Evolutionary conservation across 371 early-diverging fungal genomes (phyloP).

Genomic region (Syncephalis plumigaleata): DNA sequence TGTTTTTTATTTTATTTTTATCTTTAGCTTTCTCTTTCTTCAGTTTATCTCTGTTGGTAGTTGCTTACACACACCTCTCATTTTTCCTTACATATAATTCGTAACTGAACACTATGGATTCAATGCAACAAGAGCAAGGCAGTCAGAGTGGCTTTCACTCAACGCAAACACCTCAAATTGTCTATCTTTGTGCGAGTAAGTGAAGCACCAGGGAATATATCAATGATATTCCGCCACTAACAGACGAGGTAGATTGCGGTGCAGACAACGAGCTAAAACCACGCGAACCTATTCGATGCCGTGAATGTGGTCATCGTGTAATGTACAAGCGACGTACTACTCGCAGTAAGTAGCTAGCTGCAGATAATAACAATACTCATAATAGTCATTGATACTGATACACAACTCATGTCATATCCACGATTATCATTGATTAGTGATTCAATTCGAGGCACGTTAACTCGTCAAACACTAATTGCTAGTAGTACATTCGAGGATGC

Average conservation of each 20-base stretch:
- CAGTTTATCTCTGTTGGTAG: too few relatives aligned
- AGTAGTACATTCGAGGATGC: too few relatives aligned
- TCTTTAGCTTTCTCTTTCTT: too few relatives aligned
- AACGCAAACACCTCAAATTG: conserved; percentile 4
- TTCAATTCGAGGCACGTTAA: conserved; percentile 73
- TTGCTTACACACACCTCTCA: too few relatives aligned
- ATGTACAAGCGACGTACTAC: conserved; percentile 94
- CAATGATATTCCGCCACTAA: neutral
- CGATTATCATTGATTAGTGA: conserved; percentile 29
- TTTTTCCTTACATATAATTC: too few relatives aligned
- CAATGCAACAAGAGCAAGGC: too few relatives aligned
- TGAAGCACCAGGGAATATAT: neutral
- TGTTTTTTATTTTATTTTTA: too few relatives aligned
- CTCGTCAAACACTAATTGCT: neutral
- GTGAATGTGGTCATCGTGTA: conserved; percentile 89
- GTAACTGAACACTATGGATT: too few relatives aligned
- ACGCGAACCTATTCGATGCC: conserved; percentile 88
- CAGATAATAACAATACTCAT: too few relatives aligned
- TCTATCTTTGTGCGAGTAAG: neutral
- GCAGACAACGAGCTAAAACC: conserved; percentile 81
- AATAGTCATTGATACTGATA: neutral
- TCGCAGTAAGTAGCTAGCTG: conserved; percentile 52
- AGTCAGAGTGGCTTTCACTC: neutral
- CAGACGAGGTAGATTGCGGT: conserved; percentile 57
- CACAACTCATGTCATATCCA: neutral